These are phyloP conservation scores for Amanita subjunquillea DNA, from an alignment of 768 basidiomycete genomes.

Conservation along the genomic window DNA sequence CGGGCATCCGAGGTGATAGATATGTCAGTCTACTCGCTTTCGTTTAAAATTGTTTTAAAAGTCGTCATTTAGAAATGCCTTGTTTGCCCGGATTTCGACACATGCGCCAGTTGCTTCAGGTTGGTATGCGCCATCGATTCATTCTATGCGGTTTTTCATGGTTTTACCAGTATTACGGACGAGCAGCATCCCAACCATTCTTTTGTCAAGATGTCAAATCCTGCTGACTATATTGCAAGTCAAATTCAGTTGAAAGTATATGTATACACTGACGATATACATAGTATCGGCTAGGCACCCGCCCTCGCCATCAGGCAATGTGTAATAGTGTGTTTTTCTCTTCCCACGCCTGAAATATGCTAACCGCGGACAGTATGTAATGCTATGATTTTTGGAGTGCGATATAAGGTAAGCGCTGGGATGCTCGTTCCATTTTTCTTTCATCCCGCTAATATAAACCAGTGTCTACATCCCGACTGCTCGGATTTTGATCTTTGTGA, in stretches of 20 bases:
- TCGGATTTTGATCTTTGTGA: constrained; percentile 76
- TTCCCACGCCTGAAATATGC: background rate
- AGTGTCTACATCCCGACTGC: constrained; percentile 77
- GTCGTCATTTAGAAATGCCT: constrained; percentile 56
- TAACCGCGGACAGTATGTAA: constrained; percentile 27
- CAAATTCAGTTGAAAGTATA: background rate
- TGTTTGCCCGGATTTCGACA: constrained; percentile 77
- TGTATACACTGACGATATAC: background rate
- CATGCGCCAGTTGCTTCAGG: constrained; percentile 62
- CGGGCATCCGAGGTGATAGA: constrained; percentile 55
- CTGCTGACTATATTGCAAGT: constrained; percentile 49
- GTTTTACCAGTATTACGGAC: constrained; percentile 37
- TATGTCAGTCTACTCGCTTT: constrained; percentile 40
- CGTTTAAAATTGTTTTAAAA: background rate
- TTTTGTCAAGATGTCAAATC: constrained; percentile 52
- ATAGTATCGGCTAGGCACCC: background rate
- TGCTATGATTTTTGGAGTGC: constrained; percentile 43
- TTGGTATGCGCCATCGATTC: constrained; percentile 14
- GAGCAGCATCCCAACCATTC: constrained; percentile 72
- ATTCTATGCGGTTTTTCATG: constrained; percentile 1
- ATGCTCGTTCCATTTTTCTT: constrained; percentile 4
- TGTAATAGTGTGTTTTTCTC: constrained; percentile 41
- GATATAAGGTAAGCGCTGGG: constrained; percentile 54
- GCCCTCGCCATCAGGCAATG: constrained; percentile 36
- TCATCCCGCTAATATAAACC: constrained; percentile 3